Conservation (phyloP, 148 eudicot genomes). For the Diospyros lotus region DNA sequence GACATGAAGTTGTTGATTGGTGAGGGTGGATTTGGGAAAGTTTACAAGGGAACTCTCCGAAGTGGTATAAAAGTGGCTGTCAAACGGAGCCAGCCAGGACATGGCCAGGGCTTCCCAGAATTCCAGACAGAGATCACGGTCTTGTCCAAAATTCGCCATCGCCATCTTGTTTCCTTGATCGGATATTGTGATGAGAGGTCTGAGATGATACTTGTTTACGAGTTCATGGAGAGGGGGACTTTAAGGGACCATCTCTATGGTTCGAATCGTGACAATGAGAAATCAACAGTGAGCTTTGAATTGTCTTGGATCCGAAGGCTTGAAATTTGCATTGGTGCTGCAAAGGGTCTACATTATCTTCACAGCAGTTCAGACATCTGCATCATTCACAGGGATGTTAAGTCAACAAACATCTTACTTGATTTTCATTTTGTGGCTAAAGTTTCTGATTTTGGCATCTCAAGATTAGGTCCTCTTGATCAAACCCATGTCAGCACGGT, state of each 20-base stretch:
- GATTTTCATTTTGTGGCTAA: slow-evolving; percentile 50
- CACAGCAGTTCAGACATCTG: slow-evolving; percentile 39
- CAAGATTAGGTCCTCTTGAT: slow-evolving; percentile 32
- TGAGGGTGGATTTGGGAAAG: slow-evolving; percentile 62
- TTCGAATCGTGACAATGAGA: neutral
- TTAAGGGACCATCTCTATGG: slow-evolving; percentile 40
- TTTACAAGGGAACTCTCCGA: slow-evolving; percentile 36
- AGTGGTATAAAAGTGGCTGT: slow-evolving; percentile 45
- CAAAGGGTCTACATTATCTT: slow-evolving; percentile 51
- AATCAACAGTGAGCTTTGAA: neutral
- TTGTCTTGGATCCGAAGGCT: slow-evolving; percentile 53
- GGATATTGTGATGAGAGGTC: slow-evolving; percentile 47
- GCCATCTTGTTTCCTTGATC: slow-evolving; percentile 48
- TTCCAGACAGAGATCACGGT: slow-evolving; percentile 52
- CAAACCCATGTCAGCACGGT: slow-evolving; percentile 35
- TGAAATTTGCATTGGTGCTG: slow-evolving; percentile 50
- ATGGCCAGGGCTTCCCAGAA: slow-evolving; percentile 47
- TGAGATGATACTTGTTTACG: slow-evolving; percentile 62
- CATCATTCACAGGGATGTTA: slow-evolving; percentile 63
- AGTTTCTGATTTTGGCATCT: slow-evolving; percentile 59
- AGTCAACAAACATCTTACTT: slow-evolving; percentile 58
- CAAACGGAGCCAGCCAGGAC: slow-evolving; percentile 42
- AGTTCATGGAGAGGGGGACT: slow-evolving; percentile 60
- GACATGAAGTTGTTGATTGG: slow-evolving; percentile 35
- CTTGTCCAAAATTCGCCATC: slow-evolving; percentile 47